A percentile compares a stretch with the other conserved stretches of the same genome.
These are phyloP conservation scores for Tardiomyces blankii DNA, from an alignment of 1,139 yeast species.

Conservation along the genomic window DNA sequence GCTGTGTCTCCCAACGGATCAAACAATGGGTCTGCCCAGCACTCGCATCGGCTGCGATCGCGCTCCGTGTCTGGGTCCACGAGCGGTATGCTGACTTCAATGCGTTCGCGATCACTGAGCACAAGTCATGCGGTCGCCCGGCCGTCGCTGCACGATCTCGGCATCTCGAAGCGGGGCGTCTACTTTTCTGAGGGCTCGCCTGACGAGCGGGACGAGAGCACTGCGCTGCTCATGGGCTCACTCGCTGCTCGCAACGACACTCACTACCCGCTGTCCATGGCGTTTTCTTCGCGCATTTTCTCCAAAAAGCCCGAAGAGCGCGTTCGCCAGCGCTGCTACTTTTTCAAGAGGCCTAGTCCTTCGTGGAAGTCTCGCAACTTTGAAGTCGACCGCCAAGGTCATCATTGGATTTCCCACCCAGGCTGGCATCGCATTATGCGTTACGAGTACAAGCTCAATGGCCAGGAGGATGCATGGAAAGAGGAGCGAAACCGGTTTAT, in stretches of 20 bases:
- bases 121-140: no score
- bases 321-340: conserved; percentile 14
- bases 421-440: conserved; percentile 20
- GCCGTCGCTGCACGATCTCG: no score
- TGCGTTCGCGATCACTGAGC: no score
- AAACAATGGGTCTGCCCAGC: no score
- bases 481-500: conserved; percentile 17
- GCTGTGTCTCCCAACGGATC: no score
- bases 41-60: no score
- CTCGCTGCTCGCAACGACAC: not conserved
- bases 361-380: conserved; percentile 12
- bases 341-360: conserved; percentile 16
- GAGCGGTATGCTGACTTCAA: no score
- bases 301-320: conserved; percentile 13
- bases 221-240: not conserved
- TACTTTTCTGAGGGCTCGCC: not conserved
- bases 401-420: conserved; percentile 13
- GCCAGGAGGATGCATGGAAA: conserved; percentile 17
- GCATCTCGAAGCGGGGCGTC: no score
- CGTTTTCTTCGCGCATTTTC: not conserved
- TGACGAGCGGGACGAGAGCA: not conserved
- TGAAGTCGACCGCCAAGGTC: conserved; percentile 5
- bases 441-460: conserved; percentile 13
- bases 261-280: not conserved
- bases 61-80: no score